These are phyloP conservation scores for Leavenworthia alabamica DNA, from an alignment of 345 rosid genomes.

Conservation along the genomic window DNA sequence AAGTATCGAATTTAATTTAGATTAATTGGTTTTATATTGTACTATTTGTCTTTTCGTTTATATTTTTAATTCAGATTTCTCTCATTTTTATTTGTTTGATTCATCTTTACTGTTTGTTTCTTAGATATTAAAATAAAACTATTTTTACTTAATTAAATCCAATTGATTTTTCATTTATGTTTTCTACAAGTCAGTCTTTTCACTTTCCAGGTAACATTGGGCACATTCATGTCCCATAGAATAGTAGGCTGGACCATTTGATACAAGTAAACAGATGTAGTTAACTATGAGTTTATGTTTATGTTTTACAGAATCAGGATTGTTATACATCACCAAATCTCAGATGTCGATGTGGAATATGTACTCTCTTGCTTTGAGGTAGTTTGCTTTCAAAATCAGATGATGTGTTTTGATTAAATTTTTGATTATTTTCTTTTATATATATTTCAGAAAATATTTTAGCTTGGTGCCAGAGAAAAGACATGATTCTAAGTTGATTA, in stretches of 20 bases:
- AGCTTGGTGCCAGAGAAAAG: constrained; percentile 1
- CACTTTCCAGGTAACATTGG: too few relatives aligned
- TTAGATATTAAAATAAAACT: too few relatives aligned
- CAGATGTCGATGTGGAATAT: constrained; percentile 63
- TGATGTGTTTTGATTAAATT: background rate
- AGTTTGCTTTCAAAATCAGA: background rate
- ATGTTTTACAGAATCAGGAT: constrained; percentile 51
- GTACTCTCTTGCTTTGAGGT: constrained; percentile 66
- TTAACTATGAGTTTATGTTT: background rate
- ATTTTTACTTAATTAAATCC: too few relatives aligned
- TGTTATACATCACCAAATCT: constrained; percentile 83
- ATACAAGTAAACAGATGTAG: background rate
- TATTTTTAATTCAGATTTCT: too few relatives aligned
- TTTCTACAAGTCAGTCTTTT: too few relatives aligned
- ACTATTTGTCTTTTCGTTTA: too few relatives aligned
- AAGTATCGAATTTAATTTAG: too few relatives aligned
- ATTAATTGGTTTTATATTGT: too few relatives aligned
- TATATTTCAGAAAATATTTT: constrained; percentile 15
- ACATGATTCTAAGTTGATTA: background rate
- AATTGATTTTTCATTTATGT: too few relatives aligned
- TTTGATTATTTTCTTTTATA: background rate
- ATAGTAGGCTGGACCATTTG: background rate
- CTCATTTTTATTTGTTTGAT: too few relatives aligned
- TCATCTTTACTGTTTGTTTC: too few relatives aligned
- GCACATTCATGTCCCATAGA: too few relatives aligned